Base-by-base conservation (phyloP, 345 rosid species). In the Punica granatum region DNA sequence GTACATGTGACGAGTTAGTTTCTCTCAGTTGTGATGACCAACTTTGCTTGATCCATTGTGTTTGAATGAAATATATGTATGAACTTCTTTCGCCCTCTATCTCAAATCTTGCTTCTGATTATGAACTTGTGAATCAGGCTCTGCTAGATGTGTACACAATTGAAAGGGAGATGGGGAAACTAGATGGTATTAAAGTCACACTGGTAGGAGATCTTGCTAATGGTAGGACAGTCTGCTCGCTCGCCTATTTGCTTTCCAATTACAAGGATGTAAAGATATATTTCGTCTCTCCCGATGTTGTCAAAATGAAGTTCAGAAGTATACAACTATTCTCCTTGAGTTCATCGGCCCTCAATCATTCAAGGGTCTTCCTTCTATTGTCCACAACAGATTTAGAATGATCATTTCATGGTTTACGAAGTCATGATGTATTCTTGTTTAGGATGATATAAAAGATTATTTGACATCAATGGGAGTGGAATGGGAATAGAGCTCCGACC, bases 191-290 rank as follows among this genome's bases (percentile, higher is more conserved):
- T 53, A 85, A 73, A 76, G 95, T 91, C 18, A 96, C 88, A 26
- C 85, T 94, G 68, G 99, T 94, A 12, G 99, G 99, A 69, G 99
- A 94, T 76, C 97, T 94, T 73, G 96, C 99, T 12, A 91, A 94
- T 46, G 99, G 95, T 70, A 86, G 98, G 76, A 93, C 97, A 14
- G 96, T 91, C 54, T 86, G 97, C 9, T 93, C 98, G 0, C 95
- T 93, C 61, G 97, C 97, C 1, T 91, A 91, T 77, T 77, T 94
- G 72, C 97, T 94, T 69, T 85, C 99, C 46, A 85, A 88, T 78
- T 94, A 91, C 77, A 73, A 84, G 64, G 81, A 81, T 62, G 96
- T 91, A 73, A 91, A 89, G 82, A 83, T 91, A 68, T 91, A 86
- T 74, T 88, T 94, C 66, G 99, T 94, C 41, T 85, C 96, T 60